Conservation (phyloP, 345 rosid genomes). For the Diplotaxis tenuifolia region DNA sequence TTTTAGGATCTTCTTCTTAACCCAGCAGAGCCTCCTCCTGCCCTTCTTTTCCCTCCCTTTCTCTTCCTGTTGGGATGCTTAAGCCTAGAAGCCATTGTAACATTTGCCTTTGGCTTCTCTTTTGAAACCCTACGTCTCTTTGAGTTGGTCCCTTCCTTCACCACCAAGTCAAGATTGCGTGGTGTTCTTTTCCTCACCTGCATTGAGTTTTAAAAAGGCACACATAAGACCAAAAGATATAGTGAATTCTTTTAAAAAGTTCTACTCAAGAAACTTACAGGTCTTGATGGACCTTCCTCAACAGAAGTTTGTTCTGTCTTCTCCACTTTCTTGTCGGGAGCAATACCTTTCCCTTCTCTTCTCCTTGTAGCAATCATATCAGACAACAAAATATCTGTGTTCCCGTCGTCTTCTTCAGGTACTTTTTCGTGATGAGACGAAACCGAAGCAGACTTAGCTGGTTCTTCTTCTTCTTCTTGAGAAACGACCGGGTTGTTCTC, state of each 20-base stretch:
- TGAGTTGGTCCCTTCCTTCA: constrained; percentile 42
- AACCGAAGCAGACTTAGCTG: constrained; percentile 36
- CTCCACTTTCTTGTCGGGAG: constrained; percentile 36
- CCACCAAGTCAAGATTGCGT: constrained; percentile 41
- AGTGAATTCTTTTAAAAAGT: background rate
- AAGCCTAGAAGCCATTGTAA: constrained; percentile 43
- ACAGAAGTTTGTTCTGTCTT: constrained; percentile 30
- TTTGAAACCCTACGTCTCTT: constrained; percentile 33
- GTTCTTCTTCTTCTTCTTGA: constrained; percentile 33
- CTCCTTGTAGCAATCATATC: constrained; percentile 40
- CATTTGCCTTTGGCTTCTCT: constrained; percentile 35
- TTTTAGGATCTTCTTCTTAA: constrained; percentile 44
- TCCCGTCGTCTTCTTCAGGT: constrained; percentile 29
- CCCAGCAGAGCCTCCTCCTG: constrained; percentile 33
- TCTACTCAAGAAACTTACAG: constrained; percentile 39
- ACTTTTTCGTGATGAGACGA: constrained; percentile 34
- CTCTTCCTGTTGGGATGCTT: constrained; percentile 48
- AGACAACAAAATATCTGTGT: constrained; percentile 40
- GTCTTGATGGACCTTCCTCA: constrained; percentile 39
- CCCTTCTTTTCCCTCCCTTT: constrained; percentile 51
- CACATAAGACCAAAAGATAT: background rate
- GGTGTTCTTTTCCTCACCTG: constrained; percentile 37
- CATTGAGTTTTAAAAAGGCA: background rate
- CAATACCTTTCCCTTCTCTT: constrained; percentile 41
- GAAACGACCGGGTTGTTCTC: constrained; percentile 32